Conservation (phyloP, 192 early-diverging fungal genomes). For the Piromyces sp. region DNA sequence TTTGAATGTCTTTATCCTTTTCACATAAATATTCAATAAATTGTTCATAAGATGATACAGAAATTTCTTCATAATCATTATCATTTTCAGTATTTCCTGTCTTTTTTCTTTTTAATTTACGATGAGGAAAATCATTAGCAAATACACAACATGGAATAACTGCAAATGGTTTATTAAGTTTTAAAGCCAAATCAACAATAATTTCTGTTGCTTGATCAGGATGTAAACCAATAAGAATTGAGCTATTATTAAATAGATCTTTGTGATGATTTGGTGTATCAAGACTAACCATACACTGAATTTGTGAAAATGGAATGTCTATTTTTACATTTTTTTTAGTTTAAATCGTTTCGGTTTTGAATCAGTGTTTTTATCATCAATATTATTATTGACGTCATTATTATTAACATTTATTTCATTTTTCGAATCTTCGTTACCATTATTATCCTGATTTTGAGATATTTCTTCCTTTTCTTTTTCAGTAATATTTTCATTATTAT, state of each 20-base stretch:
- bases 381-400: background rate
- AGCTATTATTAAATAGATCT: slow-evolving; percentile 8
- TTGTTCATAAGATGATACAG: background rate
- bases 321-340: background rate
- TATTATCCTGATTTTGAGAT: background rate
- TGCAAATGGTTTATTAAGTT: slow-evolving; percentile 25
- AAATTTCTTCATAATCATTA: background rate
- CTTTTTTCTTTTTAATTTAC: slow-evolving; percentile 10
- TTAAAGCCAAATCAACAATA: slow-evolving; percentile 28
- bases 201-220: slow-evolving; percentile 42
- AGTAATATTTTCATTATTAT: slow-evolving; percentile 2
- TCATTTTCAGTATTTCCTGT: background rate
- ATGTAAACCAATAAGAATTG: slow-evolving; percentile 32
- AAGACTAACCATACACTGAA: background rate
- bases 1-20: background rate
- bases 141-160: slow-evolving; percentile 43
- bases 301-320: background rate
- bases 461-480: too few relatives aligned
- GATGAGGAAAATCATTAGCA: slow-evolving; percentile 23
- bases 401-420: slow-evolving; percentile 5
- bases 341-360: background rate
- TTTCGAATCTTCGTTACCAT: background rate
- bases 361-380: background rate
- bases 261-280: slow-evolving; percentile 7
- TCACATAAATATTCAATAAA: background rate